phyloP scores from a whole-genome alignment of 208 protist species.

The Leptomonas pyrrhocoris region DNA sequence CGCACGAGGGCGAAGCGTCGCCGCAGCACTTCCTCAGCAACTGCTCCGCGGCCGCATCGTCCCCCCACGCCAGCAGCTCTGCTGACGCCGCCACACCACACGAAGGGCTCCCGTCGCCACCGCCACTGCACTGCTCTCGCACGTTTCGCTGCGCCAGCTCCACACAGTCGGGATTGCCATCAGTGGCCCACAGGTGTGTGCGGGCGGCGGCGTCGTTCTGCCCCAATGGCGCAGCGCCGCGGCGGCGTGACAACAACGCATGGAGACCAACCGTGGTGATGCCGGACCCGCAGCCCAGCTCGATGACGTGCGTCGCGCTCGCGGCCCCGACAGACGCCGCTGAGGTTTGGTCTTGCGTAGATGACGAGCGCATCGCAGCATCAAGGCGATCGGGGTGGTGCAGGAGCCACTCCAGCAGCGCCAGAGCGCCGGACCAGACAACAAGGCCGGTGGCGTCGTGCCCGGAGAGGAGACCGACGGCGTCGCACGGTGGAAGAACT shows the following conservation, averaged over 20 bases:
- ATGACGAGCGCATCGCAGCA: not conserved
- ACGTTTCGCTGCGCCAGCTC: constrained; percentile 30
- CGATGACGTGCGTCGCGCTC: constrained; percentile 8
- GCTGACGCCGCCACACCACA: constrained; percentile 10
- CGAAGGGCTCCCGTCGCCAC: not conserved
- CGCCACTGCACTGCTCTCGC: constrained; percentile 18
- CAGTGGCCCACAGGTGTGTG: constrained; percentile 31
- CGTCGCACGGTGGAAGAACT: constrained; percentile 40
- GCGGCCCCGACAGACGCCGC: not conserved
- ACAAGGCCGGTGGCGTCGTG: constrained; percentile 46
- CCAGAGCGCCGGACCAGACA: constrained; percentile 43
- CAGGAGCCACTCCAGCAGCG: constrained; percentile 43
- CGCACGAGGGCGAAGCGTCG: not conserved
- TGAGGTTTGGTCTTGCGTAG: too few species aligned
- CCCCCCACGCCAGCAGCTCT: constrained; percentile 29
- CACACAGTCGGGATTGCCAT: constrained; percentile 44
- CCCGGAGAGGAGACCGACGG: constrained; percentile 35
- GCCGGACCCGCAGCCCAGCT: constrained; percentile 46
- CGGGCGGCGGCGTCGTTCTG: not conserved
- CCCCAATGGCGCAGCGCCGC: not conserved
- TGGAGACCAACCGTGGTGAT: constrained; percentile 31
- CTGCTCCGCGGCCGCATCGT: not conserved
- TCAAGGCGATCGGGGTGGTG: not conserved
- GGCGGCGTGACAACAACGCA: constrained; percentile 9
- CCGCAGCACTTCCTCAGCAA: not conserved